Base-by-base conservation (phyloP, 2,329 filamentous ascomycete species). In the Curvularia lunata region DNA sequence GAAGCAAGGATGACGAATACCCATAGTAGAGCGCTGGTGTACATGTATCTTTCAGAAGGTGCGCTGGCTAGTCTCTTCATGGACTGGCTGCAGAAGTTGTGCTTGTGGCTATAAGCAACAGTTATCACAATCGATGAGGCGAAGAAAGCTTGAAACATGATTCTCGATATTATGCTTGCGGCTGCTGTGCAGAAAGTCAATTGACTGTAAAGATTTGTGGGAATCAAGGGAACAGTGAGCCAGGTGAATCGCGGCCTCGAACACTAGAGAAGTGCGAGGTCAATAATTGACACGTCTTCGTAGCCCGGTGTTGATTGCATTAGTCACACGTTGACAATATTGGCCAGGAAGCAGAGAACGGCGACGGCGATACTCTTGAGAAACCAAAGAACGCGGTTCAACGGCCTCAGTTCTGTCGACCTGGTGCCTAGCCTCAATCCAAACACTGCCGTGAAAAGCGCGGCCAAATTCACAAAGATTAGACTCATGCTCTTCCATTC, bases 221-320 rank as follows among this genome's bases (percentile, higher is more conserved):
- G 32, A 41, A 64, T 40, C 23, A 72, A n/a, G 30, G 69, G 48
- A 25, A 64, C 47, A 3, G 54, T 28, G n/a, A 70, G 28, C 70
- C 70, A 74, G 19, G 70, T 50, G 21, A 66, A 60, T 16, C 71
- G 70, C 38, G 74, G 74, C 52, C 72, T 67, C 23, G 71, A 59
- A 64, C 70, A 74, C 70, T 70, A 76, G 21, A 76, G 62, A 19
- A 75, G 58, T 16, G 69, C 55, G 28, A 76, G 48, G 50, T 68
- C 52, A n/a, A 56, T 8, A 19, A 74, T 34, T 10, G 68, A 59
- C 21, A 70, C 34, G 27, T 65, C 37, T 25, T 66, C 61, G 48
- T 70, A 72, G 5, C 67, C 69, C 42, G 41, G 38, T 8, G 65
- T 68, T 21, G 27, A 40, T 32, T 64, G 68, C 18, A 73, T 48